phyloP scores from a whole-genome alignment of 2,329 filamentous ascomycete genomes.

The Colletotrichum theobromicola region DNA sequence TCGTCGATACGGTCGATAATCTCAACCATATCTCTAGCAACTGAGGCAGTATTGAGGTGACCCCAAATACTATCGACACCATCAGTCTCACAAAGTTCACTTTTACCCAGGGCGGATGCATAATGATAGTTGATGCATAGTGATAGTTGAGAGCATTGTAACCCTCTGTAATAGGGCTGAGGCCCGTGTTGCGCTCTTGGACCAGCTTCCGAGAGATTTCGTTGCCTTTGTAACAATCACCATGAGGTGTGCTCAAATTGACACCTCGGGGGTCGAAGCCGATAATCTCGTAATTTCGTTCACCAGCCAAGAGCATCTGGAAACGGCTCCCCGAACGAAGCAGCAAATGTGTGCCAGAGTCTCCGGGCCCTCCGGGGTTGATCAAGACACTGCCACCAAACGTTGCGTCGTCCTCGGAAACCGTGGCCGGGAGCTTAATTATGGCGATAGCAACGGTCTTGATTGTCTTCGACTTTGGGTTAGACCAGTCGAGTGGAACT shows the following conservation, averaged over 20 bases:
- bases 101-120: constrained; percentile 22
- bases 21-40: constrained; percentile 36
- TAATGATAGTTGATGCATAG: constrained; percentile 16
- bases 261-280: constrained; percentile 42
- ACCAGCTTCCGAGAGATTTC: constrained; percentile 26
- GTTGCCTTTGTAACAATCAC: constrained; percentile 34
- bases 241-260: constrained; percentile 32
- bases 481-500: constrained; percentile 47
- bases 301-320: constrained; percentile 26
- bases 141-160: neutral
- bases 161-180: neutral
- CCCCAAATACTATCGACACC: constrained; percentile 23
- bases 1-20: constrained; percentile 36
- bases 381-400: constrained; percentile 39
- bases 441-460: constrained; percentile 36
- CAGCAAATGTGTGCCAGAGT: constrained; percentile 33
- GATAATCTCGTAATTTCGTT: constrained; percentile 36
- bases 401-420: constrained; percentile 30
- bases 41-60: constrained; percentile 31
- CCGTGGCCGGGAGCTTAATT: constrained; percentile 34
- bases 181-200: constrained; percentile 24
- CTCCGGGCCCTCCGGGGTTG: constrained; percentile 43
- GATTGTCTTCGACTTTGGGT: constrained; percentile 12
- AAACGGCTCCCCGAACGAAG: constrained; percentile 21
- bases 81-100: constrained; percentile 25